Conservation (phyloP, 768 basidiomycete species). For the Leccinum aurantiacum region DNA sequence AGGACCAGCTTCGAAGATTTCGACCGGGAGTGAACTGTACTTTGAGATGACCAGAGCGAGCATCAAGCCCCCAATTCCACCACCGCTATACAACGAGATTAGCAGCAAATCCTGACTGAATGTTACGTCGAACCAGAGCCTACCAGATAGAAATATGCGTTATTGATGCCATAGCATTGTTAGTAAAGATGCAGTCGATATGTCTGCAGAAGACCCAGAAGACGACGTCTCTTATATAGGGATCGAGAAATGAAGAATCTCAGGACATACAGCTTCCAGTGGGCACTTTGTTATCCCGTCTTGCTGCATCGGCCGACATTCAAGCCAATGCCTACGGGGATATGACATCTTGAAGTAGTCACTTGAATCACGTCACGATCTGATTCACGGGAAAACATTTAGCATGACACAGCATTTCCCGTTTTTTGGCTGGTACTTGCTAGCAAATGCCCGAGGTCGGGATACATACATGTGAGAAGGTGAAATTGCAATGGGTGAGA, state of each 20-base stretch:
- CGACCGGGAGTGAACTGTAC: constrained; percentile 30
- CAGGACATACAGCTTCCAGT: neutral
- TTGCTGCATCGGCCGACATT: too few relatives aligned
- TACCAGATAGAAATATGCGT: constrained; percentile 24
- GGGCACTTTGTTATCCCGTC: too few relatives aligned
- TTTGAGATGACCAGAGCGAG: constrained; percentile 33
- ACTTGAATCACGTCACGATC: neutral
- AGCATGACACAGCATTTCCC: neutral
- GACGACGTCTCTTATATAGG: neutral
- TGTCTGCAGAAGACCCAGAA: neutral
- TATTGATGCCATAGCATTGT: constrained; percentile 4
- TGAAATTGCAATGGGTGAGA: neutral
- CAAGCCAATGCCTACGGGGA: neutral
- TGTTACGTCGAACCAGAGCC: neutral
- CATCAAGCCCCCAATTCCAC: constrained; percentile 39
- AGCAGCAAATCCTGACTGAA: neutral
- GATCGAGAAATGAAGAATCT: neutral
- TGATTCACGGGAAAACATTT: neutral
- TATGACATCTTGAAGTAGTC: neutral
- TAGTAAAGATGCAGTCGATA: neutral
- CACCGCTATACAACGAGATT: constrained; percentile 33
- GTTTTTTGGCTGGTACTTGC: neutral
- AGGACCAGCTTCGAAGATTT: constrained; percentile 43
- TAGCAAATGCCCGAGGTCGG: neutral
- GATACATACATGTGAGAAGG: neutral